Conservation (phyloP, 768 basidiomycete species). For the Aureoboletus auriporus region DNA sequence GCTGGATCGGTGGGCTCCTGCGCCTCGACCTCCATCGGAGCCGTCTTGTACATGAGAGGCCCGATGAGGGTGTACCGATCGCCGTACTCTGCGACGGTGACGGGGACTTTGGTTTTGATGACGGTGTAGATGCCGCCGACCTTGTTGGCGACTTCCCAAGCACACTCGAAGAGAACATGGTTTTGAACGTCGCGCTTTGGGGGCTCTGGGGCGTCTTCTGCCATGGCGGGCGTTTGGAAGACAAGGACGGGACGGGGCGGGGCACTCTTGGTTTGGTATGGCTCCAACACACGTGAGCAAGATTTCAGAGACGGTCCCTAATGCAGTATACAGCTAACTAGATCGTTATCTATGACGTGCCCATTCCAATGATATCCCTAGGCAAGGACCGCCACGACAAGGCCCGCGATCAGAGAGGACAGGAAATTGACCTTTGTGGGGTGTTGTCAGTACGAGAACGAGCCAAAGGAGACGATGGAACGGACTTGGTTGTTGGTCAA, state of each 20-base stretch:
- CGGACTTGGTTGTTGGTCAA: slow-evolving; percentile 83
- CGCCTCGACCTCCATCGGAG: slow-evolving; percentile 97
- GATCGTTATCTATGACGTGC: neutral
- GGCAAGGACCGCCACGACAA: slow-evolving; percentile 34
- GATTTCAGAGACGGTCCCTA: slow-evolving; percentile 10
- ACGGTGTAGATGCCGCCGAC: slow-evolving; percentile 99
- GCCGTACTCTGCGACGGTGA: slow-evolving; percentile 94
- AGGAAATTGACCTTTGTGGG: slow-evolving; percentile 39
- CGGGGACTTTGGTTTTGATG: slow-evolving; percentile 98
- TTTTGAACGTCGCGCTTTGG: slow-evolving; percentile 69
- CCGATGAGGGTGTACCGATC: slow-evolving; percentile 95
- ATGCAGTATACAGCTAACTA: slow-evolving; percentile 18
- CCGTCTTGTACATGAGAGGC: slow-evolving; percentile 96
- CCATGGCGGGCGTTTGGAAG: slow-evolving; percentile 14
- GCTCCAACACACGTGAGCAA: slow-evolving; percentile 9
- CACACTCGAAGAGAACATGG: slow-evolving; percentile 87
- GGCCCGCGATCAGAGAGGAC: slow-evolving; percentile 37
- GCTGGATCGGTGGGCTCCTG: slow-evolving; percentile 83
- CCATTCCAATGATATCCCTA: slow-evolving; percentile 11
- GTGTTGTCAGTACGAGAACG: slow-evolving; percentile 3
- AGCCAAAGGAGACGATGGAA: neutral
- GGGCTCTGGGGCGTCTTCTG: slow-evolving; percentile 16
- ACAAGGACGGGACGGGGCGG: neutral
- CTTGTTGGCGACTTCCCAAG: slow-evolving; percentile 99
- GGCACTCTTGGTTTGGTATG: neutral